Evolutionary conservation across 495 filamentous ascomycete genomes (phyloP).

Genomic region (Cairneyella variabilis): DNA sequence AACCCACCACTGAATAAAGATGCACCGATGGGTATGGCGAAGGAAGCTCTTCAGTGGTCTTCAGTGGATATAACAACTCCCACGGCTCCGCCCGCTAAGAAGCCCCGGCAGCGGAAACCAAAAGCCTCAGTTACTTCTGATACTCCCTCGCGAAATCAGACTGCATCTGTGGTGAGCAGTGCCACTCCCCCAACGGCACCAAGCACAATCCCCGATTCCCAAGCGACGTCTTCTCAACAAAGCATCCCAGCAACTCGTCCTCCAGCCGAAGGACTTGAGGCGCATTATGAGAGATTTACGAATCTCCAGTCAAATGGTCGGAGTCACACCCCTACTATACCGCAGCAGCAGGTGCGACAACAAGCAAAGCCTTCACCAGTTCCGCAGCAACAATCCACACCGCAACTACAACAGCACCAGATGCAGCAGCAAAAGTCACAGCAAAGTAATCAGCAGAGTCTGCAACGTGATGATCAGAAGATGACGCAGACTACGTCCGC

Average conservation of each 20-base stretch:
- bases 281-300: slow-evolving; percentile 37
- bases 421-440: slow-evolving; percentile 28
- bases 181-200: slow-evolving; percentile 21
- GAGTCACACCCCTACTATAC: slow-evolving; percentile 18
- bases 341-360: slow-evolving; percentile 24
- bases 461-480: slow-evolving; percentile 24
- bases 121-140: slow-evolving; percentile 18
- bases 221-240: slow-evolving; percentile 19
- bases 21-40: slow-evolving; percentile 1
- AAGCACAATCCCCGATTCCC: slow-evolving; percentile 23
- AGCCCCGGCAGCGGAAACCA: slow-evolving; percentile 22
- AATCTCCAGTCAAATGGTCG: slow-evolving; percentile 26
- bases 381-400: slow-evolving; percentile 23
- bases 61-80: slow-evolving; percentile 17
- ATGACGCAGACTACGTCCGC: slow-evolving; percentile 11
- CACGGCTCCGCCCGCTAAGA: slow-evolving; percentile 17
- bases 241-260: slow-evolving; percentile 21
- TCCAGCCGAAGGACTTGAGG: slow-evolving; percentile 35
- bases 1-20: slow-evolving; percentile 2
- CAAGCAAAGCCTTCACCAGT: slow-evolving; percentile 25
- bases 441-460: slow-evolving; percentile 17
- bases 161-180: slow-evolving; percentile 20
- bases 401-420: slow-evolving; percentile 21
- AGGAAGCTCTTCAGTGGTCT: slow-evolving; percentile 21
- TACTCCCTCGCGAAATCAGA: slow-evolving; percentile 19